Evolutionary conservation across 2,329 filamentous ascomycete genomes (phyloP), one percentile per base, ranked within the genome.

Genomic region (Helotiales sp.): DNA sequence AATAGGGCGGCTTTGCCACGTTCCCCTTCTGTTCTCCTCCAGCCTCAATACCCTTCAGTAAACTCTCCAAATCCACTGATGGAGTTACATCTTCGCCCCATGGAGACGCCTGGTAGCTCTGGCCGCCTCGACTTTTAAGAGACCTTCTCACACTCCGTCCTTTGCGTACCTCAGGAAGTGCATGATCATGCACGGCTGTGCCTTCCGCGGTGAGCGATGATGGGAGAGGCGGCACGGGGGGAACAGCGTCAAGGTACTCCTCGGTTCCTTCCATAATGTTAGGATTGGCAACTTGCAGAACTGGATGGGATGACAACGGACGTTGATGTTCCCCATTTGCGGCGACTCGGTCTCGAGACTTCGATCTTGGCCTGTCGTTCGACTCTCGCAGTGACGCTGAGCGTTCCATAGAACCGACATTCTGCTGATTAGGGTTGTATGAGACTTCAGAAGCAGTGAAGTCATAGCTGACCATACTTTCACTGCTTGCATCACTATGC

Each of bases 401-500:
- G 22, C 74, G 69, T 67, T 76, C 74, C 61, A 71, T 66, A 28
- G 45, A 61, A 22, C 50, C 58, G 8, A 66, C 20, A 28, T 70
- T 70, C 34, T 72, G 70, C 47, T 74, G 71, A 8, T 58, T 64
- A 17, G 72, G 72, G 45, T 86, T 87, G 76, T 87, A 89, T 45
- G 87, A 90, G 22, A 87, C 79, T 74, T 92, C 90, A 6, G 89
- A 91, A n/a, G 86, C 83, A 52, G 86, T 86, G 71, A 87, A 84
- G 65, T 92, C 89, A 70, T 89, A 91, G 79, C 89, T 91, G 70
- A 90, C 85, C 82, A 93, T 86, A 77, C 89, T 92, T 63, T 93
- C 90, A 65, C 82, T 85, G 74, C 83, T 88, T 63, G 82, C 85
- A 70, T 83, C 82, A 66, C 86, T 86, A 61, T 85, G 79, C 28